These are phyloP conservation scores for Colletotrichum sp. DNA, from an alignment of 2,329 filamentous ascomycete genomes.

Conservation along the genomic window DNA sequence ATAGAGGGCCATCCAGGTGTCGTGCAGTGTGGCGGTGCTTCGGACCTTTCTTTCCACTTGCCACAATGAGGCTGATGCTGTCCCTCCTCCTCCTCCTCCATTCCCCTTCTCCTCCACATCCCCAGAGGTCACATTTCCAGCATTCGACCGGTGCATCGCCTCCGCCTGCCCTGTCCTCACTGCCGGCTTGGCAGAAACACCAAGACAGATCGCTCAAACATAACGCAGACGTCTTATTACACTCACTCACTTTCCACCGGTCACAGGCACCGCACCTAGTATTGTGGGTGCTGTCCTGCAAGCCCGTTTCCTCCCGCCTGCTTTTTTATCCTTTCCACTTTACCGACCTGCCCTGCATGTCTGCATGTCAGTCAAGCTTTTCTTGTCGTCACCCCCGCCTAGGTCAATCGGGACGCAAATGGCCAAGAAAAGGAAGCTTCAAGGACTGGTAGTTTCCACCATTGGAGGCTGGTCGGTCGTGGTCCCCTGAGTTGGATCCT, in stretches of 20 bases:
- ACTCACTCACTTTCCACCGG: neutral
- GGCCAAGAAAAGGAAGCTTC: neutral
- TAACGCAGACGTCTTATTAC: neutral
- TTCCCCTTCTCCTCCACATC: no score
- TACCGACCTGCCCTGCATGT: neutral
- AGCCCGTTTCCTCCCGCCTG: neutral
- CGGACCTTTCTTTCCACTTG: neutral
- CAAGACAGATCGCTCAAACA: neutral
- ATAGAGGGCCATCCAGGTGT: neutral
- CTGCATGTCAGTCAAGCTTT: slow-evolving; percentile 3
- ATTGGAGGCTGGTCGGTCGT: neutral
- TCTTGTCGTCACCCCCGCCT: neutral
- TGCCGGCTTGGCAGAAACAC: slow-evolving; percentile 15
- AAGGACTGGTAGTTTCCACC: neutral
- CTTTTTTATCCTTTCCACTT: neutral
- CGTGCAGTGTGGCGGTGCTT: neutral
- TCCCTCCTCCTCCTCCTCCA: neutral
- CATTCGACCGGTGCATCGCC: neutral
- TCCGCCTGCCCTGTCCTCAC: neutral
- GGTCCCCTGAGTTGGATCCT: neutral
- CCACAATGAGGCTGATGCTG: neutral
- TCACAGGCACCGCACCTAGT: neutral
- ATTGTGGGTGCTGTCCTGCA: neutral
- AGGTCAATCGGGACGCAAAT: neutral
- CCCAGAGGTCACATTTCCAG: neutral